Base-by-base conservation (phyloP, 148 eudicot species). In the Rhododendron vialii region DNA sequence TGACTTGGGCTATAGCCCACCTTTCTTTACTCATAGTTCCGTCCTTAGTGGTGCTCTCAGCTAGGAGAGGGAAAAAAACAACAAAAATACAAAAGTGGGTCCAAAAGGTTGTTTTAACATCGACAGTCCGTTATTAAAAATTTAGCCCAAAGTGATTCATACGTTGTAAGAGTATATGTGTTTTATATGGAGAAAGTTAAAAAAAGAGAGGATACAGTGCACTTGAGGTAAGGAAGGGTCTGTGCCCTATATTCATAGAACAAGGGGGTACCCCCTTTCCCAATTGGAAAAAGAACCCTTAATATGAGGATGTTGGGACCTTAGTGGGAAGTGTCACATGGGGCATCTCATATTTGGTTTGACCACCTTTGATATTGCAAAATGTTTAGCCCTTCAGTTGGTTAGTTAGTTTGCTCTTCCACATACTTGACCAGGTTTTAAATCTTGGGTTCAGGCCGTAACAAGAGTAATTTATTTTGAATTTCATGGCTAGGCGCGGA, bases 291-390 rank as follows among this genome's bases (percentile, higher is more conserved):
- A 83, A 82, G 50, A 83, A 41, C 84, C 55, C 9, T 69, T 55
- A 69, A 47, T 47, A 69, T 83, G 85, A 47, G 28, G 43, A 47
- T 83, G 85, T 69, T 48, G 78, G 78, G 61, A 47, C 78, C 57
- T 47, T 48, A 45, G 78, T 83, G 85, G 28, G 85, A 18, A 14
- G 61, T 47, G 61, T 69, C 78, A 83, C 85, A 69, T 83, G 85
- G 41, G 85, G 45, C 22, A 3, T 83, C 84, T 83, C 55, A 48
- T 69, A 71, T 47, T 71, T 83, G 26, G 79, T 48, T 83, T 83
- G 78, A 47, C 78, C 78, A 83, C 24, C 59, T 47, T 35, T 38
- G 18, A 22, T 59, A 35, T 55, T 15, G 59, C 59, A 55, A 55
- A 55, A 51, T 51, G 55, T 13, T 12, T 51, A 51, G 55, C 15